These are phyloP conservation scores for Sclerotinia subarctica DNA, from an alignment of 2,329 filamentous ascomycete species.

Conservation along the genomic window DNA sequence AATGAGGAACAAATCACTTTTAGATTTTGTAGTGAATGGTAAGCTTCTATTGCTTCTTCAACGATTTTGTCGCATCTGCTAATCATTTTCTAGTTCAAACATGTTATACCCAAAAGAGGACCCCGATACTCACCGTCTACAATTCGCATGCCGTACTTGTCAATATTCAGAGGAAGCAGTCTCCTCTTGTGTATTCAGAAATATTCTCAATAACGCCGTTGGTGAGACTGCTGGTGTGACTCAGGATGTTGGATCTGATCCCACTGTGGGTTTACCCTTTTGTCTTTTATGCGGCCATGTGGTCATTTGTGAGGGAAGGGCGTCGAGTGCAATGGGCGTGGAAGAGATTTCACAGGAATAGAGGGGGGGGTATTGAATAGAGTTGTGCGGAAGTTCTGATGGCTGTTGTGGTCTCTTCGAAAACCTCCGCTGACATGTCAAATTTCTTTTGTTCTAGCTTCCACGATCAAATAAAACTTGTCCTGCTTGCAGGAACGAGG, in stretches of 20 bases:
- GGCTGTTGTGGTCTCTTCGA: constrained; percentile 19
- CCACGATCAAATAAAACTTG: constrained; percentile 84
- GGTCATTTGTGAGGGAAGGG: constrained; percentile 42
- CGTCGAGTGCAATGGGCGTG: not conserved
- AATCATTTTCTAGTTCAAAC: constrained; percentile 65
- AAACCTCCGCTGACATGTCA: constrained; percentile 41
- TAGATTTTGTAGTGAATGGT: constrained; percentile 97
- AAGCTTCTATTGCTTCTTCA: constrained; percentile 33
- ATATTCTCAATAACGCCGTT: constrained; percentile 84
- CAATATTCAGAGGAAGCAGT: constrained; percentile 83
- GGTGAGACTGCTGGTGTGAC: constrained; percentile 97
- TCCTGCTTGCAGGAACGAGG: constrained; percentile 77
- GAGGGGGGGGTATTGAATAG: not conserved
- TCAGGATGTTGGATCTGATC: constrained; percentile 94
- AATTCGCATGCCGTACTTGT: constrained; percentile 96
- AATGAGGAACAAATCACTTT: constrained; percentile 83
- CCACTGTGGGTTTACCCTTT: constrained; percentile 78
- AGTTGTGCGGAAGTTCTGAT: not conserved
- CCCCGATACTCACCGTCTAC: constrained; percentile 73
- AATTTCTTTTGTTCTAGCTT: constrained; percentile 61
- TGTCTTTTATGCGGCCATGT: constrained; percentile 49
- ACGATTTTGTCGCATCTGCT: constrained; percentile 26
- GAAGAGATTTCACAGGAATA: constrained; percentile 16
- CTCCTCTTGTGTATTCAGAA: constrained; percentile 92
- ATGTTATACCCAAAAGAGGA: constrained; percentile 98